Conservation (phyloP, 345 rosid genomes). For the Eucalyptus dawsonii region DNA sequence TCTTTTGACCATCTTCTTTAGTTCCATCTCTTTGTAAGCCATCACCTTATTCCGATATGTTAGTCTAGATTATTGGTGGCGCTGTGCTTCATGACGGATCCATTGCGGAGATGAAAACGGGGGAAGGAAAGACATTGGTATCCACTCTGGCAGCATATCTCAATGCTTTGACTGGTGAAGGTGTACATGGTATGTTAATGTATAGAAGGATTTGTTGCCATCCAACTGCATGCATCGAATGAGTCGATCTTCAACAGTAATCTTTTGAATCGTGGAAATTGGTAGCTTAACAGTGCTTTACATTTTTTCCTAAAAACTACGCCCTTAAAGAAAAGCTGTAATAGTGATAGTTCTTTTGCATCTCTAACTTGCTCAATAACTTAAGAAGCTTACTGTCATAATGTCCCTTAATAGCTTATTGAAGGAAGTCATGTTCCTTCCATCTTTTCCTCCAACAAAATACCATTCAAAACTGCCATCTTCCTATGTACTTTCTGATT, state of each 20-base stretch:
- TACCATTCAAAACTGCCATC: background rate
- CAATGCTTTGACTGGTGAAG: slow-evolving; percentile 84
- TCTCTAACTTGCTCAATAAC: background rate
- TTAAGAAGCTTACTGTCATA: background rate
- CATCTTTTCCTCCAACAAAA: background rate
- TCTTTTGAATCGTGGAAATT: background rate
- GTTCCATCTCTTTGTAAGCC: background rate
- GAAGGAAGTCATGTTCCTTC: background rate
- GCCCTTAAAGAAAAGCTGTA: background rate
- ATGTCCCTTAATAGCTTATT: background rate
- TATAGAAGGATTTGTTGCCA: background rate
- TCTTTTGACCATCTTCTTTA: background rate
- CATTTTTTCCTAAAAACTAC: background rate
- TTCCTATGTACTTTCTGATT: background rate
- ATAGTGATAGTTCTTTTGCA: background rate
- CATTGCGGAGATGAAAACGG: slow-evolving; percentile 98
- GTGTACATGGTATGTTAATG: slow-evolving; percentile 77
- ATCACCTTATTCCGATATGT: background rate
- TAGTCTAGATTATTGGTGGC: slow-evolving; percentile 80
- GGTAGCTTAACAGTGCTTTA: background rate
- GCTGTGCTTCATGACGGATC: slow-evolving; percentile 97
- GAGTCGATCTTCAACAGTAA: background rate
- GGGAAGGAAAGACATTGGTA: slow-evolving; percentile 93
- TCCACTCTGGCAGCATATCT: slow-evolving; percentile 97
- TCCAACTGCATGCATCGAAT: background rate